Conservation (phyloP, 208 protist genomes). For the Acanthamoeba triangularis region DNA sequence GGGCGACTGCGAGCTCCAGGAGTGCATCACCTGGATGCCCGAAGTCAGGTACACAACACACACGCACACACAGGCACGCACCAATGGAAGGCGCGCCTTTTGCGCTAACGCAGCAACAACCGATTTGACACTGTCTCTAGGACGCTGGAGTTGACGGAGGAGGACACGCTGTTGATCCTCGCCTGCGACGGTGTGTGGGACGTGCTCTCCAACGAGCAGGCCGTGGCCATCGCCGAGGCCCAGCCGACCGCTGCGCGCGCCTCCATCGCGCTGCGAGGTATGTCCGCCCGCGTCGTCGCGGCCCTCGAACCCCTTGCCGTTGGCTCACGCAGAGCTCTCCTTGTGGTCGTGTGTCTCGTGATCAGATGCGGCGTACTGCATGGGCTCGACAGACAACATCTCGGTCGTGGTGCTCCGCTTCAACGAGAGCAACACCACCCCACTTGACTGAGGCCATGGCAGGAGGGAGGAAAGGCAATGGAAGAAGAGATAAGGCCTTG, state of each 20-base stretch:
- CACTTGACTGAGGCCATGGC: not conserved
- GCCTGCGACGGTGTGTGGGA: slow-evolving; percentile 75
- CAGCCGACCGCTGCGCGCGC: not conserved
- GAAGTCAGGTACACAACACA: not conserved
- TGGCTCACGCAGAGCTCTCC: not conserved
- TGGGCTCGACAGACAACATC: slow-evolving; percentile 72
- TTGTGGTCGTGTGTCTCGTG: not conserved
- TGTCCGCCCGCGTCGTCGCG: not conserved
- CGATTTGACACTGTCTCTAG: not conserved
- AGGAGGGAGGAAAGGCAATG: too few relatives aligned
- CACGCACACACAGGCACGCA: not conserved
- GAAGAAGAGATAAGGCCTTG: too few relatives aligned
- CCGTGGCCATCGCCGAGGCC: not conserved
- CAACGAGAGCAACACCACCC: not conserved
- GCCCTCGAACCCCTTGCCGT: not conserved
- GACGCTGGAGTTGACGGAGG: slow-evolving; percentile 51
- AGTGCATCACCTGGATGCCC: slow-evolving; percentile 58
- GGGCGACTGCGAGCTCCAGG: slow-evolving; percentile 67
- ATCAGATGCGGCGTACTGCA: slow-evolving; percentile 36
- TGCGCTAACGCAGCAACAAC: too few relatives aligned
- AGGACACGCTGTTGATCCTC: slow-evolving; percentile 63
- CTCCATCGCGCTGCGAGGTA: not conserved
- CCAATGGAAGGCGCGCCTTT: not conserved
- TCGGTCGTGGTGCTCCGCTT: slow-evolving; percentile 56
- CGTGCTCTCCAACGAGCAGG: slow-evolving; percentile 62